Percentiles rank a stretch among this genome's conserved stretches.
phyloP scores from a whole-genome alignment of 2,329 filamentous ascomycete species.

The Magnaporthiopsis poae region DNA sequence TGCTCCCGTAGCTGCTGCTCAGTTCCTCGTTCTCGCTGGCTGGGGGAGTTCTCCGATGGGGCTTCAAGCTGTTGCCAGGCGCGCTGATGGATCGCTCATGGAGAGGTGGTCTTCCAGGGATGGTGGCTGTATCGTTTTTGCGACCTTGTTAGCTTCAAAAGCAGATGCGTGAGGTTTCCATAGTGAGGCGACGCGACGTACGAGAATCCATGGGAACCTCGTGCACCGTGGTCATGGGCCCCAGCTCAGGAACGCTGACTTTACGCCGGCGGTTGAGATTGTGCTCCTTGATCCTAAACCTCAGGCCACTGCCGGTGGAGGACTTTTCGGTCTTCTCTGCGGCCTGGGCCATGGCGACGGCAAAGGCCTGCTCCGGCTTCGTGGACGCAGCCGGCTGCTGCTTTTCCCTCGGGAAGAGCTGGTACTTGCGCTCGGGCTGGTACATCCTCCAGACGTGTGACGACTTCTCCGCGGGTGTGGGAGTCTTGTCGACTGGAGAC shows the following conservation, averaged over 20 bases:
- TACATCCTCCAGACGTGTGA: constrained; percentile 48
- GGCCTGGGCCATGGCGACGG: constrained; percentile 28
- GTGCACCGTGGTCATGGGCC: constrained; percentile 59
- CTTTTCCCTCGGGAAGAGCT: constrained; percentile 48
- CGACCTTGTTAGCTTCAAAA: constrained; percentile 13
- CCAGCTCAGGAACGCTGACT: constrained; percentile 53
- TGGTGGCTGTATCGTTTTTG: constrained; percentile 42
- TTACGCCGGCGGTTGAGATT: constrained; percentile 50
- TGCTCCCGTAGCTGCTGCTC: constrained; percentile 15
- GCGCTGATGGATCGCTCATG: constrained; percentile 57
- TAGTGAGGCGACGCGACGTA: constrained; percentile 31
- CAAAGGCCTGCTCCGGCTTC: constrained; percentile 42
- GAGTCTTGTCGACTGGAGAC: not conserved
- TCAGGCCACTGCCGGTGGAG: constrained; percentile 31
- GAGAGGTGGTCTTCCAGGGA: constrained; percentile 54
- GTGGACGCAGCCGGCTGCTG: constrained; percentile 30
- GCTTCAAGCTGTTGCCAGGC: constrained; percentile 42
- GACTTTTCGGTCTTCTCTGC: constrained; percentile 31
- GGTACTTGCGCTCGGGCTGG: constrained; percentile 49
- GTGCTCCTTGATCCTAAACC: constrained; percentile 48
- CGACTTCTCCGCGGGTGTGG: constrained; percentile 34
- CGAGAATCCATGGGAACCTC: constrained; percentile 61
- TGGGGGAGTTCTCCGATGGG: constrained; percentile 21
- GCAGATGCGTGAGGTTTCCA: constrained; percentile 2
- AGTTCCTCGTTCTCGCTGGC: constrained; percentile 26